These are phyloP conservation scores for Lachancea mirantina DNA, from an alignment of 805 yeast species.

Conservation along the genomic window DNA sequence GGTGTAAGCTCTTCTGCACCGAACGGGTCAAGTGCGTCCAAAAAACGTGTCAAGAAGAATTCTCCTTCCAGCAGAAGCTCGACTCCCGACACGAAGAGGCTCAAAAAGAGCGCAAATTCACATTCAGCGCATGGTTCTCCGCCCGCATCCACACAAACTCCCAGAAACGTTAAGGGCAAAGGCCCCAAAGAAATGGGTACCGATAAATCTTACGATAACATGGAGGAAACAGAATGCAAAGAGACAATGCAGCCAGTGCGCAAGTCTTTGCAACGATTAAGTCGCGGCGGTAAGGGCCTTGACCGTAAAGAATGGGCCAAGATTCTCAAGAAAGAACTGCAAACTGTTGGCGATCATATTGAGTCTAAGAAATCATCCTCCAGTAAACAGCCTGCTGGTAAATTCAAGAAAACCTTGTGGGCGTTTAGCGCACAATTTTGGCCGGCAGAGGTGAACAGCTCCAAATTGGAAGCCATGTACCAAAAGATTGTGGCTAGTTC, in stretches of 20 bases:
- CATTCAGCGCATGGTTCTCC: constrained; percentile 8
- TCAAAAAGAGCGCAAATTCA: constrained; percentile 15
- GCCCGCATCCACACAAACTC: constrained; percentile 1
- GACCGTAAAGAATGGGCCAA: constrained; percentile 73
- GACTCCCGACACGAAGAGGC: constrained; percentile 17
- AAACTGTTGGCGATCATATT: constrained; percentile 70
- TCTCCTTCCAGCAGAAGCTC: constrained; percentile 21
- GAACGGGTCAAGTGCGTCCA: constrained; percentile 19
- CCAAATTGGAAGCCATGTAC: constrained; percentile 72
- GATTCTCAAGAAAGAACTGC: constrained; percentile 58
- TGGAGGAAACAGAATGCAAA: constrained; percentile 71
- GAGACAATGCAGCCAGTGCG: constrained; percentile 57
- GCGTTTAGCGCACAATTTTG: constrained; percentile 75
- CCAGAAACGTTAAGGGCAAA: constrained; percentile 6
- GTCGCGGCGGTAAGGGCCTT: constrained; percentile 64
- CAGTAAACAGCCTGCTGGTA: constrained; percentile 30
- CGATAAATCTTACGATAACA: constrained; percentile 57
- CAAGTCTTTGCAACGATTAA: constrained; percentile 55
- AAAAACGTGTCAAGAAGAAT: constrained; percentile 24
- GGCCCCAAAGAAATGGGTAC: constrained; percentile 6
- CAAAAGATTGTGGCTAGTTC: constrained; percentile 38
- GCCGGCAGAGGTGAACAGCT: constrained; percentile 79
- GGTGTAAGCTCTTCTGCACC: constrained; percentile 12
- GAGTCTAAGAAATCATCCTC: constrained; percentile 32
- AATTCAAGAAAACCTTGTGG: constrained; percentile 65